Evolutionary conservation across 306 rosid genomes (phyloP), one percentile per base, ranked within the genome.

Genomic region (Cercis canadensis): DNA sequence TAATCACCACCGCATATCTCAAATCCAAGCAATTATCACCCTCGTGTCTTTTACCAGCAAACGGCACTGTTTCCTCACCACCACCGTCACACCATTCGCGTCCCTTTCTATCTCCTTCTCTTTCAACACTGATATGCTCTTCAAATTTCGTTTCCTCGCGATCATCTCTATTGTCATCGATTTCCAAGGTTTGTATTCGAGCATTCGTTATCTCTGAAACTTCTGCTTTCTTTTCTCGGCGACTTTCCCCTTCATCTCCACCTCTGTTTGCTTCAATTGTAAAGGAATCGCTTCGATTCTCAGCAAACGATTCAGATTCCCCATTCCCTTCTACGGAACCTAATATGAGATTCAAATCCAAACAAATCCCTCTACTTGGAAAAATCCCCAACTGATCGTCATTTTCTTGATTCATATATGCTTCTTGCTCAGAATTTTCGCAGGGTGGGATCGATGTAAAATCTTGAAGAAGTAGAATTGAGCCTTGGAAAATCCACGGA

Each of bases 391-490:
- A 66, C 36, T 6, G 33, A 49, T 65, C 43, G 29, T 24, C 29
- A 34, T 64, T 41, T 13, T 0, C 11, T 37, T 10, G 49, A 24
- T 34, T 31, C 8, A 9, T 21, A 37, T 5, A 19, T 15, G 52
- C 9, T 3, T 56, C 29, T 40, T 65, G 21, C 53, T 64, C 15
- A 12, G 61, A 40, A 11, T 43, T 12, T 13, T 49, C 37, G 17
- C 4, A 41, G 0, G 80, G 73, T 6, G 84, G 82, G 8, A 71
- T 60, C 6, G 89, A 69, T 11, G 72, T 9, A 85, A 79, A 75
- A 85, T 85, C 76, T 82, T 82, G 66, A 82, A 78, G 32, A 85
- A 43, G 70, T 82, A 61, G 75, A 70, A 69, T 85, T 85, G 89
- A 65, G 87, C 58, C 44, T 76, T 85, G 47, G 89, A 81, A 62